Conservation (phyloP, 495 filamentous ascomycete species). For the Neurospora sp. region DNA sequence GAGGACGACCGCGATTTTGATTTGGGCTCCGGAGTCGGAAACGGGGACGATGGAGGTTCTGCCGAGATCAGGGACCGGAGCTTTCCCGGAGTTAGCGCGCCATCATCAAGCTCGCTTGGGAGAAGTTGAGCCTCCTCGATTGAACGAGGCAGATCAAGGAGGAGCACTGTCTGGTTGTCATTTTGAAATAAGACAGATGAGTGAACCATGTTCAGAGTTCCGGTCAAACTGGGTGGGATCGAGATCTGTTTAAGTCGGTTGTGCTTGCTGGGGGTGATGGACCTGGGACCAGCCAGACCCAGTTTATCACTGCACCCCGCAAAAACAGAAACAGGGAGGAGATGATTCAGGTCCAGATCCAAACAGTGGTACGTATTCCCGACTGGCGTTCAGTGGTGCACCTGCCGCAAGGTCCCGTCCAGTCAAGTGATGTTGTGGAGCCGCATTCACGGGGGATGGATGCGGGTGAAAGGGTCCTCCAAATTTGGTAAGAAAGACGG, state of each 20-base stretch:
- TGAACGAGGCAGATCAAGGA: constrained; percentile 37
- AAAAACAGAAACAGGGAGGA: background rate
- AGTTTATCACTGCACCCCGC: background rate
- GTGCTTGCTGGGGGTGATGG: background rate
- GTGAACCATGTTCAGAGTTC: constrained; percentile 1
- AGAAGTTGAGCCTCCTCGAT: constrained; percentile 36
- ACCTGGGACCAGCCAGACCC: background rate
- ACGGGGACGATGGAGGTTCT: constrained; percentile 26
- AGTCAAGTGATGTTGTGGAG: background rate
- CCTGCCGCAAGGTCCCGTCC: background rate
- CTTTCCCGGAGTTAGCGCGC: constrained; percentile 6
- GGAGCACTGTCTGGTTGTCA: constrained; percentile 19
- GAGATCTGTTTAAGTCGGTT: background rate
- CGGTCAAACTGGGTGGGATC: background rate
- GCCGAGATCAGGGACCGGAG: constrained; percentile 27
- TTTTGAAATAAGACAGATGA: constrained; percentile 34
- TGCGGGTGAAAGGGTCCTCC: background rate
- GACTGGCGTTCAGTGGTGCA: background rate
- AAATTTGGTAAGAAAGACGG: background rate
- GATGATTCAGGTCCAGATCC: background rate
- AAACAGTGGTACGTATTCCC: background rate
- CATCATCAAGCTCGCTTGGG: constrained; percentile 11
- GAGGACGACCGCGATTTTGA: background rate
- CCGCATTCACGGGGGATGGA: background rate
- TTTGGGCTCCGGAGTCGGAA: constrained; percentile 37